phyloP scores from a whole-genome alignment of 768 basidiomycete species.

The Phlegmacium glaucopus region DNA sequence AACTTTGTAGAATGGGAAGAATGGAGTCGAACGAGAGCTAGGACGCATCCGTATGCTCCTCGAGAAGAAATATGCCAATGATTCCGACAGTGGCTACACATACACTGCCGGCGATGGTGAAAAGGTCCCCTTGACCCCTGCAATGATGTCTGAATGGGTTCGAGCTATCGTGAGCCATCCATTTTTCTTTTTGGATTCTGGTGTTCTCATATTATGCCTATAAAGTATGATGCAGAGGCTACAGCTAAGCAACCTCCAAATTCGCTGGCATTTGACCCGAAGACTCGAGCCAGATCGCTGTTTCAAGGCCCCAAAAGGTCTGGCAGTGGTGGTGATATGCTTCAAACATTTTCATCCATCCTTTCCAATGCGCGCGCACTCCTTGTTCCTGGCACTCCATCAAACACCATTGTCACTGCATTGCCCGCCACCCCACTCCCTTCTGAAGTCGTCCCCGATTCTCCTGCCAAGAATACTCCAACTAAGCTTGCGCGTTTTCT shows the following conservation, averaged over 20 bases:
- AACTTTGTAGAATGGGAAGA: conserved; percentile 4
- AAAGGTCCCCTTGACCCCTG: conserved; percentile 2
- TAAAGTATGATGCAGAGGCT: conserved; percentile 7
- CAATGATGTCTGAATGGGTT: conserved; percentile 7
- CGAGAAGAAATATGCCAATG: conserved; percentile 7
- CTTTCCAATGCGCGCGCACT: neutral
- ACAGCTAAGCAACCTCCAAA: conserved; percentile 2
- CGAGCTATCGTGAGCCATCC: conserved; percentile 5
- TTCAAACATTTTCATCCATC: conserved; percentile 1
- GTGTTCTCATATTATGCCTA: neutral
- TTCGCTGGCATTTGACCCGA: conserved; percentile 2
- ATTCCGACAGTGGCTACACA: conserved; percentile 1
- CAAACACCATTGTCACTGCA: neutral
- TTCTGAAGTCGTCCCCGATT: neutral
- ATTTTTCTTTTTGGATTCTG: neutral
- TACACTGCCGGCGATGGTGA: conserved; percentile 2
- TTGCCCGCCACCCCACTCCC: conserved; percentile 1
- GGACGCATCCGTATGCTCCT: conserved; percentile 2
- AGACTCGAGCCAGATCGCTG: neutral
- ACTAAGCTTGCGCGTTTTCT: conserved; percentile 6
- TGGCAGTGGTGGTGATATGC: neutral
- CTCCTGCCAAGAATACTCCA: conserved; percentile 5
- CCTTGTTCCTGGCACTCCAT: neutral
- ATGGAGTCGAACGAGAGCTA: conserved; percentile 3
- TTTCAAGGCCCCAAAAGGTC: neutral